phyloP scores from a whole-genome alignment of 495 filamentous ascomycete genomes.

The Haplographium delicatum region DNA sequence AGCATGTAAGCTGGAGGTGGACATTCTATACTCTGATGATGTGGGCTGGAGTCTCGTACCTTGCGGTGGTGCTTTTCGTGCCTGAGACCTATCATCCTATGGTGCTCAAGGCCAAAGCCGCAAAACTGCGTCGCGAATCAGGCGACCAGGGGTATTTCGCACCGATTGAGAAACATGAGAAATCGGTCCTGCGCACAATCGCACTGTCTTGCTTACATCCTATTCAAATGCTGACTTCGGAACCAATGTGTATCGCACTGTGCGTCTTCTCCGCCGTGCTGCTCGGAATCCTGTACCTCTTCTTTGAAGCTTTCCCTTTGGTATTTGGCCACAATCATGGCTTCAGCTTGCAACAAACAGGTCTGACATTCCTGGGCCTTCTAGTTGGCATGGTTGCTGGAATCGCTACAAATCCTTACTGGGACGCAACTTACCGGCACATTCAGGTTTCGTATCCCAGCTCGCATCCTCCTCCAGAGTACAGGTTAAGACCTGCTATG shows the following conservation, averaged over 20 bases:
- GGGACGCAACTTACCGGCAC: slow-evolving; percentile 53
- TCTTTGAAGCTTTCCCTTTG: slow-evolving; percentile 74
- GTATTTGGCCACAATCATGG: slow-evolving; percentile 65
- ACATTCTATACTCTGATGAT: slow-evolving; percentile 81
- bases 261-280: slow-evolving; percentile 67
- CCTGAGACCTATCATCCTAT: slow-evolving; percentile 80
- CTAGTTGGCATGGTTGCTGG: slow-evolving; percentile 65
- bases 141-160: slow-evolving; percentile 68
- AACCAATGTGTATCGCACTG: slow-evolving; percentile 80
- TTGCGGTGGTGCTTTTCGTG: slow-evolving; percentile 56
- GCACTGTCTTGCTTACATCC: slow-evolving; percentile 67
- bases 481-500: slow-evolving; percentile 75
- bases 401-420: slow-evolving; percentile 58
- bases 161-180: slow-evolving; percentile 68
- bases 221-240: slow-evolving; percentile 70
- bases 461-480: slow-evolving; percentile 64
- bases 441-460: slow-evolving; percentile 27
- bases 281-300: slow-evolving; percentile 73
- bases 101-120: slow-evolving; percentile 67
- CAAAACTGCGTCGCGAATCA: slow-evolving; percentile 60
- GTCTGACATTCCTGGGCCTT: slow-evolving; percentile 66
- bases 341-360: slow-evolving; percentile 62
- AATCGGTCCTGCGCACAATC: slow-evolving; percentile 64
- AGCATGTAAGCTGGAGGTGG: slow-evolving; percentile 61
- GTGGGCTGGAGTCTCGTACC: slow-evolving; percentile 55